phyloP scores from a whole-genome alignment of 306 rosid species.

The Potentilla sterilis region DNA sequence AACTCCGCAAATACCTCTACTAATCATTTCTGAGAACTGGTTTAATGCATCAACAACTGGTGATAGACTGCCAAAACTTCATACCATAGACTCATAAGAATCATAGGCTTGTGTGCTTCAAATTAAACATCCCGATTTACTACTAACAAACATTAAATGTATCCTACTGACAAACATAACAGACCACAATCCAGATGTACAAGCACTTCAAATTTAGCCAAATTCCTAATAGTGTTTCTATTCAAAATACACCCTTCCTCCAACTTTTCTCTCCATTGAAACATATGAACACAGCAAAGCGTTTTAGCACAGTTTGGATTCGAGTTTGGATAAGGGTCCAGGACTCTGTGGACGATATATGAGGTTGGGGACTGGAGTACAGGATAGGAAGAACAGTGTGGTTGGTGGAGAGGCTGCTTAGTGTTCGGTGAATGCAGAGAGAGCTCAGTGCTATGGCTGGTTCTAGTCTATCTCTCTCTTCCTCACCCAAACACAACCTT shows the following conservation, averaged over 20 bases:
- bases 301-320: conserved; percentile 50
- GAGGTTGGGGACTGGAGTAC: conserved; percentile 1
- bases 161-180: background rate
- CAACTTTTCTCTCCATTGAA: background rate
- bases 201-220: background rate
- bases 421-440: conserved; percentile 50
- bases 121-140: background rate
- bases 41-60: background rate
- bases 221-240: background rate
- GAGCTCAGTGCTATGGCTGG: conserved; percentile 55
- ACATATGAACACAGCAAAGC: background rate
- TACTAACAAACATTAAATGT: background rate
- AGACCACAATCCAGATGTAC: background rate
- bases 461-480: background rate
- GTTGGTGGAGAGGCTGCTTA: conserved; percentile 32
- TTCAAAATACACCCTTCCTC: background rate
- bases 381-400: conserved; percentile 13
- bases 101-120: background rate
- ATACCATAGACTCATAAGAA: background rate
- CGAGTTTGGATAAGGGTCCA: conserved; percentile 21
- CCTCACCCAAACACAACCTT: background rate
- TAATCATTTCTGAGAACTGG: background rate
- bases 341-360: background rate
- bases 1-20: background rate
- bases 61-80: background rate